Evolutionary conservation across 2,329 filamentous ascomycete species (phyloP), one percentile per base, ranked within the genome.

Genomic region (Cordyceps cicadae): DNA sequence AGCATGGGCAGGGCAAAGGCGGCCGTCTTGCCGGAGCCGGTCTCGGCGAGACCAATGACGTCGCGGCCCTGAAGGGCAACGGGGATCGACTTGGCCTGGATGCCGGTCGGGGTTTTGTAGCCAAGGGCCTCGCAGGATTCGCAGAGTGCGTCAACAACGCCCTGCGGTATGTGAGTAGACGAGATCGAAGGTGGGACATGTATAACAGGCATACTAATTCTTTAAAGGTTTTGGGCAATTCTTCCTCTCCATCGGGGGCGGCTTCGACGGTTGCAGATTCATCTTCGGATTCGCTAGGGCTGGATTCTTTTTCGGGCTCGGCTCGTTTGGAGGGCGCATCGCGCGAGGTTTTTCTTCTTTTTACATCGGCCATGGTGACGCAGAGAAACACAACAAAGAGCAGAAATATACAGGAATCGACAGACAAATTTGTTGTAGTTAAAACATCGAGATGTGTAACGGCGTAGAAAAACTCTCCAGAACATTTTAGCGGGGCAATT

Each of bases 1-100:
- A 99, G 82, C 45, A 99, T 95, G 0, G 94, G 94, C 3, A 99
- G 79, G 0, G 91, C 92, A 72, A 97, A 99, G 0, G 94, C 92
- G 7, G 92, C 93, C 0, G 94, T 97, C 78, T 97, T 99, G 75
- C 94, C 94, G 70, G 87, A 92, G 67, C 94, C 94, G 0, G 94
- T 99, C 75, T 99, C 93, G 37, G 94, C 94, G 56, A 97, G 81
- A 48, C 92, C 94, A 67, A 99, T 96, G 39, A 97, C 80, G 73
- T 97, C 94, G 68, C 91, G 85, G 57, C 88, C 87, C 69, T 89
- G 76, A 4, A 97, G 80, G 41, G 92, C 92, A 56, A 82, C 72
- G 5, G 93, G 93, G 67, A 97, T 96, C 0, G 92, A 83, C 72
- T 95, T 84, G 56, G 82, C 81, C 73, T 97, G 94, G 65, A 99